phyloP scores from a whole-genome alignment of 1,139 yeast species.

The Lodderomyces metapsilosis region DNA sequence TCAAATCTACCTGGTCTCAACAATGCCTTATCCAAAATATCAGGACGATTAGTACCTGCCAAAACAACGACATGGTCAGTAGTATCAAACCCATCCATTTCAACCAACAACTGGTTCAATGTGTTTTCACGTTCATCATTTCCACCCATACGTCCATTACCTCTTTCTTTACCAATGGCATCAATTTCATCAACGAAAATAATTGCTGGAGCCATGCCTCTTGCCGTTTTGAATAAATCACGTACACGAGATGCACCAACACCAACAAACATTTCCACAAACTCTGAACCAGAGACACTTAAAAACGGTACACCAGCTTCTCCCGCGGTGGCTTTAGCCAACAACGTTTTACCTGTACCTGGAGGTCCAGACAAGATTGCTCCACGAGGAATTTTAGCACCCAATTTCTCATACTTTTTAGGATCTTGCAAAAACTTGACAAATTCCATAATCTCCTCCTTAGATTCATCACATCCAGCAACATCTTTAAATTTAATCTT shows the following conservation, averaged over 20 bases:
- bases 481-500: conserved; percentile 75
- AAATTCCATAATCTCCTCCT: conserved; percentile 83
- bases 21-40: conserved; percentile 72
- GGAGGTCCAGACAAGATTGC: conserved; percentile 84
- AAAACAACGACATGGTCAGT: conserved; percentile 76
- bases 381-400: conserved; percentile 83
- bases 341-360: conserved; percentile 80
- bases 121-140: conserved; percentile 84
- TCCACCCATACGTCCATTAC: conserved; percentile 63
- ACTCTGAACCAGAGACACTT: conserved; percentile 80
- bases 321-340: conserved; percentile 84
- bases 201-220: conserved; percentile 79
- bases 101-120: conserved; percentile 73
- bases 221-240: conserved; percentile 74
- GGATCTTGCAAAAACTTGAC: conserved; percentile 78
- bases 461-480: conserved; percentile 82
- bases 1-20: conserved; percentile 86
- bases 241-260: conserved; percentile 83
- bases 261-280: conserved; percentile 82
- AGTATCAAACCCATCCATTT: conserved; percentile 80
- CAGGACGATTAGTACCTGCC: conserved; percentile 83
- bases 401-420: conserved; percentile 67
- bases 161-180: conserved; percentile 81
- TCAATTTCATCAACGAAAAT: conserved; percentile 82
- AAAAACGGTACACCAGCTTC: conserved; percentile 83